Conservation (phyloP, 257 asterid genomes). For the Misopates orontium region DNA sequence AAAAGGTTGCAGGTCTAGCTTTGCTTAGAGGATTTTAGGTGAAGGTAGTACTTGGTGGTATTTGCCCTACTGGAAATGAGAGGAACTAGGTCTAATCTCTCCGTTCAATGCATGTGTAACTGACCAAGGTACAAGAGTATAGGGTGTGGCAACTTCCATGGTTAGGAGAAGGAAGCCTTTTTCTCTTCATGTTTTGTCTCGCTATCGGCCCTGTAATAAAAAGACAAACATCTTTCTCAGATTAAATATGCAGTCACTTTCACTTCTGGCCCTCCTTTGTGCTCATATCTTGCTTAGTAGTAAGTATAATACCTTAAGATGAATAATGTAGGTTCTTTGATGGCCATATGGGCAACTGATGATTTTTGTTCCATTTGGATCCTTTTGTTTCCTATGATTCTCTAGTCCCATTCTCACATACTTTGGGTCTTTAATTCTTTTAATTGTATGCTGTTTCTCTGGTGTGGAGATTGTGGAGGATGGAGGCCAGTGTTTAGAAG, state of each 20-base stretch:
- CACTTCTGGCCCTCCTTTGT: neutral
- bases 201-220: neutral
- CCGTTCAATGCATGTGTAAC: neutral
- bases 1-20: neutral
- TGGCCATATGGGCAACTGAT: neutral
- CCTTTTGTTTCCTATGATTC: neutral
- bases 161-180: neutral
- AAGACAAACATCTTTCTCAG: neutral
- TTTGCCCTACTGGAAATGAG: neutral
- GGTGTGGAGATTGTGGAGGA: neutral
- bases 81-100: neutral
- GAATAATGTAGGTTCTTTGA: neutral
- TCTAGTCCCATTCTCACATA: neutral
- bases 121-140: neutral
- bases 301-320: neutral
- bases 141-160: too few relatives aligned
- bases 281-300: neutral
- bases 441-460: neutral
- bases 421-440: neutral
- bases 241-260: neutral
- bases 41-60: neutral
- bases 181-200: neutral
- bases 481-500: neutral
- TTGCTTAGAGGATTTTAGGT: neutral
- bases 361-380: neutral